These are phyloP conservation scores for Exophiala sideris DNA, from an alignment of 2,329 filamentous ascomycete species.

Conservation along the genomic window DNA sequence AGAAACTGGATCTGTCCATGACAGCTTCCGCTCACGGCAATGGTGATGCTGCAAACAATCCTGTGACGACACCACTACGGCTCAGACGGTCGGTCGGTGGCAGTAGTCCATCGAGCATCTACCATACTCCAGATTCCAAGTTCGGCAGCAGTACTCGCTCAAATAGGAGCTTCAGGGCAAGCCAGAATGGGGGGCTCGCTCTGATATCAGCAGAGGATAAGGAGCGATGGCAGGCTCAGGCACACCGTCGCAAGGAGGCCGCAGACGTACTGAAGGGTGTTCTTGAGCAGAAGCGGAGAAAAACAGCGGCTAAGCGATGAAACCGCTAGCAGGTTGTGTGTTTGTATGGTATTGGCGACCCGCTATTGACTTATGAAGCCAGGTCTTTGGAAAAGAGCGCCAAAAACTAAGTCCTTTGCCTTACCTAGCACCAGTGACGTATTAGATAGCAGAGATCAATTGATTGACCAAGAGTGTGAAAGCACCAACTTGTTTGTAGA, in stretches of 20 bases:
- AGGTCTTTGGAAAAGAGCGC: too few relatives aligned
- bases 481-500: too few relatives aligned
- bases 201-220: conserved; percentile 24
- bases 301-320: conserved; percentile 6
- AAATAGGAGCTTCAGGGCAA: conserved; percentile 10
- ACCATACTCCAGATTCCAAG: conserved; percentile 29
- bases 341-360: background rate
- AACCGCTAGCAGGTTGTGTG: background rate
- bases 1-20: conserved; percentile 59
- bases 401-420: too few relatives aligned
- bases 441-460: too few relatives aligned
- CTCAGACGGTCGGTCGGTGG: conserved; percentile 10
- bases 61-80: conserved; percentile 13
- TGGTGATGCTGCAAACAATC: conserved; percentile 13
- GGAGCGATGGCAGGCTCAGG: conserved; percentile 26
- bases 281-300: conserved; percentile 22
- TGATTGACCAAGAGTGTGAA: too few relatives aligned
- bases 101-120: conserved; percentile 25
- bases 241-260: conserved; percentile 25
- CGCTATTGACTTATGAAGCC: too few relatives aligned
- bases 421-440: too few relatives aligned
- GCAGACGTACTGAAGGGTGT: conserved; percentile 24
- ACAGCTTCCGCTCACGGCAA: conserved; percentile 11
- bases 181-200: conserved; percentile 16
- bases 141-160: conserved; percentile 21